Evolutionary conservation across 768 basidiomycete species (phyloP).

Genomic region (Mycena maculata): DNA sequence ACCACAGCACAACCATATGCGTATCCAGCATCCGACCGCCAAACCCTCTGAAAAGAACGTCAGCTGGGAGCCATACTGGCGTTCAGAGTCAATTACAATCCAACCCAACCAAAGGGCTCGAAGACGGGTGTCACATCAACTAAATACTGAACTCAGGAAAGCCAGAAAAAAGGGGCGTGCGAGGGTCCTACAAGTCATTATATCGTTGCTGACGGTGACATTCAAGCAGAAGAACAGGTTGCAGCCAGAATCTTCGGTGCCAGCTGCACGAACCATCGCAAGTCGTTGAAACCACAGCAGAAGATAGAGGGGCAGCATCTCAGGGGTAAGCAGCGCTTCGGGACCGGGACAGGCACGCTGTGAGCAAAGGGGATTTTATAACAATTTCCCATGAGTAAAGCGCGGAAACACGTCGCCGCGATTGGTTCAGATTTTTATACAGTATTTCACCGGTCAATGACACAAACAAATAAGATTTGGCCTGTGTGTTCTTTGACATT

Average conservation of each 20-base stretch:
- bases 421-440: constrained; percentile 23
- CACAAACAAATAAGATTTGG: too few species aligned
- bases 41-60: constrained; percentile 55
- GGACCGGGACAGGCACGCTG: constrained; percentile 2
- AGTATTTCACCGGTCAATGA: too few species aligned
- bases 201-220: constrained; percentile 22
- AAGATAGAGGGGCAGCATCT: constrained; percentile 18
- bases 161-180: background rate
- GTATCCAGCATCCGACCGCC: constrained; percentile 61
- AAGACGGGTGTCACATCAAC: constrained; percentile 25
- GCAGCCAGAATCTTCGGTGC: constrained; percentile 27
- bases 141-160: constrained; percentile 4
- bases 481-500: too few species aligned
- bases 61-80: constrained; percentile 4
- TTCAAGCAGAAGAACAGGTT: constrained; percentile 34
- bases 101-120: constrained; percentile 63
- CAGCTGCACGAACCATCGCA: constrained; percentile 14
- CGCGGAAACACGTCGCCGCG: constrained; percentile 8
- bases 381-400: constrained; percentile 11
- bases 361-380: constrained; percentile 25
- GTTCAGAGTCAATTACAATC: constrained; percentile 51
- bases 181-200: constrained; percentile 25
- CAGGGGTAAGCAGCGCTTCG: background rate
- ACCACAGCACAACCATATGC: constrained; percentile 69
- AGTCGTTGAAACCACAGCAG: constrained; percentile 28